Conservation (phyloP, 441 rosid species). For the Rhodomyrtus psidioides region DNA sequence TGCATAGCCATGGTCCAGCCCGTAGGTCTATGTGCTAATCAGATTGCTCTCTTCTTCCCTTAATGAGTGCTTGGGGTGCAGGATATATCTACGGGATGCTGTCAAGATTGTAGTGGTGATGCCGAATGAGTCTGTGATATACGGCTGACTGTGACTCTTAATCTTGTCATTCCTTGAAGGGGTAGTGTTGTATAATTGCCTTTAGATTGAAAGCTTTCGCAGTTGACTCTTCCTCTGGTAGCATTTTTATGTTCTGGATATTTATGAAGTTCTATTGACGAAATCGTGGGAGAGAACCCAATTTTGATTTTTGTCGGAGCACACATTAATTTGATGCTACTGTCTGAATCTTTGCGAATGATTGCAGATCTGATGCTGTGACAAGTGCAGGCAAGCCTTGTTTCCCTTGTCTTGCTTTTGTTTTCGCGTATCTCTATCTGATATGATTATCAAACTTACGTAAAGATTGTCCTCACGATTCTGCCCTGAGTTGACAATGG, state of each 20-base stretch:
- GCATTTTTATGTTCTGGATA: neutral
- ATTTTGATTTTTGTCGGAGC: neutral
- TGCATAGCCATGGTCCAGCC: neutral
- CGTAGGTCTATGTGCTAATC: neutral
- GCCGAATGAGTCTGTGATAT: neutral
- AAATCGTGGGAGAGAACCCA: neutral
- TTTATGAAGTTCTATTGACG: neutral
- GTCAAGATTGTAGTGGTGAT: neutral
- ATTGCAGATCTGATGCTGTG: neutral
- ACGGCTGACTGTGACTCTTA: neutral
- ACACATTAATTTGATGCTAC: neutral
- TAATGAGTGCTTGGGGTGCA: neutral
- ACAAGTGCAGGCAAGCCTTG: neutral
- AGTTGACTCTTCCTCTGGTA: neutral
- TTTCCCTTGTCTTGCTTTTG: neutral
- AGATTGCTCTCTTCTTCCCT: neutral
- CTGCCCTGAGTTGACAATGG: neutral
- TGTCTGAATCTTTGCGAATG: neutral
- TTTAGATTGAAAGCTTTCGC: neutral
- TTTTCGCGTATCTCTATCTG: neutral
- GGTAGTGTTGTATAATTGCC: neutral
- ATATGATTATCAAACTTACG: neutral
- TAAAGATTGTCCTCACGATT: neutral
- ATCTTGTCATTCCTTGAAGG: neutral
- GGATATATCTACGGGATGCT: neutral